phyloP scores from a whole-genome alignment of 1,139 yeast genomes.

The Blastobotrys malaysiensis region DNA sequence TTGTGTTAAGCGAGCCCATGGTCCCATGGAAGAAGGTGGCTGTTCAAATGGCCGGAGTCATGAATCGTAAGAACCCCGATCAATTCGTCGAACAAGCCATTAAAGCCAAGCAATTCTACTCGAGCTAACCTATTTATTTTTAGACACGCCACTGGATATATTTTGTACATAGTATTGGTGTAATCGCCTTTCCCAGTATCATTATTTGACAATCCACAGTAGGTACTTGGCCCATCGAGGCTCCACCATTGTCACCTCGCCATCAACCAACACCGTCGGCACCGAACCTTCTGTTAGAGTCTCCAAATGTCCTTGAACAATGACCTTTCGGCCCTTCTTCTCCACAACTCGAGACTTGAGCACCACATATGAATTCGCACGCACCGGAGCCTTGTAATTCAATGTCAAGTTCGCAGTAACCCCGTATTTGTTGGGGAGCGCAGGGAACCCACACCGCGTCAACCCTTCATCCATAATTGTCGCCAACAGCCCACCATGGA shows the following conservation, averaged over 20 bases:
- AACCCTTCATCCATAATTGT: conserved; percentile 83
- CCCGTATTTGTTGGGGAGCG: conserved; percentile 72
- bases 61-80: conserved; percentile 4
- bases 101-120: neutral
- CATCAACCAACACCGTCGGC: conserved; percentile 20
- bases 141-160: neutral
- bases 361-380: conserved; percentile 61
- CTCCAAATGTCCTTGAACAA: conserved; percentile 50
- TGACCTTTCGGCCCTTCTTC: conserved; percentile 71
- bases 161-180: too few species aligned
- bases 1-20: conserved; percentile 7
- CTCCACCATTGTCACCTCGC: conserved; percentile 24
- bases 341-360: conserved; percentile 63
- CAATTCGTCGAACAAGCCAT: conserved; percentile 3
- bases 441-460: conserved; percentile 79
- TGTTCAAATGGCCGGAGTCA: conserved; percentile 2
- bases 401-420: conserved; percentile 81
- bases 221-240: conserved; percentile 30
- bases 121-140: neutral
- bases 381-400: conserved; percentile 58
- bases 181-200: neutral
- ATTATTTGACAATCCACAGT: conserved; percentile 20
- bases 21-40: conserved; percentile 17
- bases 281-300: conserved; percentile 10
- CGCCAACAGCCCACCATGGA: conserved; percentile 84